A percentile compares a stretch with the other conserved stretches of the same genome.
Evolutionary conservation across 345 rosid species (phyloP).

Genomic region (Pistacia vera): DNA sequence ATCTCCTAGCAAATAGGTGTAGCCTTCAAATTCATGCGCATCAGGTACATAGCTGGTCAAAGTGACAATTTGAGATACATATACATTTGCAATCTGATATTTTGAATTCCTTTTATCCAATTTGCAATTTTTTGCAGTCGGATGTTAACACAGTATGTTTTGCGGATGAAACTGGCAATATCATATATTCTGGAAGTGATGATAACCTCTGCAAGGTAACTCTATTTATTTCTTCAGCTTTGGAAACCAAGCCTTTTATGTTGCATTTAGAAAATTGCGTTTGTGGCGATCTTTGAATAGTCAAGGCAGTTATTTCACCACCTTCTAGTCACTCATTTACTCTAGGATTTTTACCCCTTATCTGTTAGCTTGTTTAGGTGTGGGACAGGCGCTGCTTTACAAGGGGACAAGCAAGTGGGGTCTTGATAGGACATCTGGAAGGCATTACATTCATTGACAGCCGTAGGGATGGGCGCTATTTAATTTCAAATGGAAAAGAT

Average conservation of each 20-base stretch:
- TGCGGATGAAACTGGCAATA: slow-evolving; percentile 70
- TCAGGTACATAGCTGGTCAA: slow-evolving; percentile 34
- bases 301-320: background rate
- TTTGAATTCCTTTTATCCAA: slow-evolving; percentile 9
- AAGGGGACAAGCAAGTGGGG: slow-evolving; percentile 56
- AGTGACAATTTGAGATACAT: too few relatives aligned
- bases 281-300: background rate
- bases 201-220: slow-evolving; percentile 65
- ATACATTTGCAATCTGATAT: background rate
- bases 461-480: slow-evolving; percentile 68
- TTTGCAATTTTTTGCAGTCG: slow-evolving; percentile 39
- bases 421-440: slow-evolving; percentile 68
- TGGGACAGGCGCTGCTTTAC: slow-evolving; percentile 74
- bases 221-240: background rate
- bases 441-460: slow-evolving; percentile 71
- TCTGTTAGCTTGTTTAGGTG: slow-evolving; percentile 38
- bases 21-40: slow-evolving; percentile 58
- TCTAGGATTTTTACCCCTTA: background rate
- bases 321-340: slow-evolving; percentile 1
- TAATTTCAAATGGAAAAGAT: slow-evolving; percentile 74
- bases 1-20: slow-evolving; percentile 52
- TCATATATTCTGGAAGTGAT: slow-evolving; percentile 71
- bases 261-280: background rate
- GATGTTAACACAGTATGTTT: slow-evolving; percentile 80
- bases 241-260: background rate